Evolutionary conservation across 768 basidiomycete genomes (phyloP), one percentile per base, ranked within the genome.

Genomic region (Roridomyces roridus): DNA sequence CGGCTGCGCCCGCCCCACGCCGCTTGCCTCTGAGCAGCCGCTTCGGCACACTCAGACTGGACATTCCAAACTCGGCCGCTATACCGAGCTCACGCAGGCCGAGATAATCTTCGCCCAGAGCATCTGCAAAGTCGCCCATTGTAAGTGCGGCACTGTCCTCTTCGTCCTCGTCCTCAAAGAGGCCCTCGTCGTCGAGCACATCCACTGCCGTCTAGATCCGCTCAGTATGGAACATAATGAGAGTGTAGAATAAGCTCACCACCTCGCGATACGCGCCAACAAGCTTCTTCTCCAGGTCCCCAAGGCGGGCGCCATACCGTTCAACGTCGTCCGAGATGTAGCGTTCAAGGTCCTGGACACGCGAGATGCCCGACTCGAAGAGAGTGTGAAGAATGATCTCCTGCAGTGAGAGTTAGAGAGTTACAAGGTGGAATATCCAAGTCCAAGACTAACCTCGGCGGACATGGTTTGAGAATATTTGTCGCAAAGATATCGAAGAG

Each of bases 341-440:
- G 12, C 87, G 81, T 63, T 96, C 93, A 1, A 98, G 82, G 59
- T 92, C 89, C 65, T 86, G 80, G 9, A 94, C 76, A 51, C 85
- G 83, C 0, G 92, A 85, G 7, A 84, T 85, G 5, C 96, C 96
- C 57, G 90, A 92, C 73, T 97, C 94, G 62, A 95, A 92, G 17
- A 98, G 76, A 0, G 93, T 90, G 69, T 96, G 94, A 2, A 95
- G 80, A 34, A 96, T 87, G 29, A 97, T 96, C 86, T 96, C 94
- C 94, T 96, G 15, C 31, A 34, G 55, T n/a, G 39, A 28, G 20
- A 18, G 31, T 36, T 24, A 49, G 28, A 25, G 20, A 20, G 9
- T 35, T 37, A 6, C 20, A 24, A 40, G 12, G 31, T 15, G 40
- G n/a, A n/a, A 31, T n/a, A n/a, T n/a, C n/a, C 31, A 34, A 4